Evolutionary conservation across 352 stramenopile genomes (phyloP).

Genomic region (Aphanomyces invadans): DNA sequence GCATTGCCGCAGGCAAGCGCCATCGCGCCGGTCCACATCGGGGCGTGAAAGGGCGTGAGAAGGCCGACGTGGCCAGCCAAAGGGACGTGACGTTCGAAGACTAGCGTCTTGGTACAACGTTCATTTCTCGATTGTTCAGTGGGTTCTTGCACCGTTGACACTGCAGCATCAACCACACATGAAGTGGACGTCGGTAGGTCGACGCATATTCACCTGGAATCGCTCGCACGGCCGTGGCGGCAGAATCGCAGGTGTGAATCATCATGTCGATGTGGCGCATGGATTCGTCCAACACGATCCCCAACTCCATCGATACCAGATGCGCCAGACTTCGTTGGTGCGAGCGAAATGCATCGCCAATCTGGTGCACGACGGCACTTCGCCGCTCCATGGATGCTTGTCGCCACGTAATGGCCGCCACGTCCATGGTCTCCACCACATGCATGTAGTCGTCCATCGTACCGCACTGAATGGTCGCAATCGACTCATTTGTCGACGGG

Average conservation of each 20-base stretch:
- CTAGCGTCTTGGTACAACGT: too few species aligned
- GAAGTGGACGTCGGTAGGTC: too few species aligned
- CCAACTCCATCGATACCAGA: slow-evolving; percentile 88
- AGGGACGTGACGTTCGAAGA: background rate
- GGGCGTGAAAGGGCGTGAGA: slow-evolving; percentile 31
- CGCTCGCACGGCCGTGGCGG: background rate
- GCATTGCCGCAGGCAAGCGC: slow-evolving; percentile 87
- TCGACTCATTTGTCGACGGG: slow-evolving; percentile 68
- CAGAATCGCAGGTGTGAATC: background rate
- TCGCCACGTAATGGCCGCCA: slow-evolving; percentile 72
- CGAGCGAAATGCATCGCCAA: slow-evolving; percentile 77
- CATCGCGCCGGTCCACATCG: slow-evolving; percentile 80
- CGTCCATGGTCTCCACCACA: slow-evolving; percentile 70
- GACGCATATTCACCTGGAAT: slow-evolving; percentile 55
- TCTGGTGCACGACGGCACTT: slow-evolving; percentile 87
- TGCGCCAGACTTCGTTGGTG: slow-evolving; percentile 83
- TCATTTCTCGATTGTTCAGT: too few species aligned
- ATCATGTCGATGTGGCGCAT: background rate
- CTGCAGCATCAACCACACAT: background rate
- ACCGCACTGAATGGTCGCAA: slow-evolving; percentile 71
- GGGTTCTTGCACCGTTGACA: too few species aligned
- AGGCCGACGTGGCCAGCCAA: background rate
- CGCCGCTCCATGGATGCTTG: slow-evolving; percentile 69
- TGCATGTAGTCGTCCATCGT: slow-evolving; percentile 76
- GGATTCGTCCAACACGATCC: slow-evolving; percentile 71